phyloP scores from a whole-genome alignment of 768 basidiomycete genomes.

The Ephemerocybe angulata region DNA sequence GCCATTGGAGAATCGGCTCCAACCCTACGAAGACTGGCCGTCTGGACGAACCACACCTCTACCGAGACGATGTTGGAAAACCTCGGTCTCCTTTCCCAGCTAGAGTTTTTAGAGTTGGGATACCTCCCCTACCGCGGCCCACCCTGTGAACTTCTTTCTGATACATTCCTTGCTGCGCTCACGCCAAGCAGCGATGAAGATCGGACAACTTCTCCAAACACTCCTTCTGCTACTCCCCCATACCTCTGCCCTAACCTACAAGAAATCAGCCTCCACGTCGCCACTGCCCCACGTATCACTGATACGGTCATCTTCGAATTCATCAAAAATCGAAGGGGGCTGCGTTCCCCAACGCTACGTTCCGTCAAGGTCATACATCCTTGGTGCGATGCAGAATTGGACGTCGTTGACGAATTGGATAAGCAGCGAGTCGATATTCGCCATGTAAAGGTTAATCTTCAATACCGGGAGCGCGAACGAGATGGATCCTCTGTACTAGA shows the following conservation, averaged over 20 bases:
- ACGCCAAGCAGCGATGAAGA: not conserved
- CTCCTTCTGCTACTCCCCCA: not conserved
- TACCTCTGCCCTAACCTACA: not conserved
- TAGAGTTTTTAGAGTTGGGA: not conserved
- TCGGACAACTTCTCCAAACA: not conserved
- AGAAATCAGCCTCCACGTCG: not conserved
- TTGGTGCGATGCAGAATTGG: not conserved
- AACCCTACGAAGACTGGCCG: too few relatives aligned
- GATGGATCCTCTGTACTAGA: not conserved
- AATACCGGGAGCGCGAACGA: not conserved
- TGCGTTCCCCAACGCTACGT: not conserved
- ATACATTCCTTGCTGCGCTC: not conserved
- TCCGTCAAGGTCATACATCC: not conserved
- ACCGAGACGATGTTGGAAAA: not conserved
- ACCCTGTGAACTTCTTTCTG: not conserved
- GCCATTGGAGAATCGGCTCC: too few relatives aligned
- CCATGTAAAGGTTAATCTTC: not conserved
- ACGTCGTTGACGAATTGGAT: not conserved
- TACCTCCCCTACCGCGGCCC: not conserved
- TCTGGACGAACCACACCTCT: too few relatives aligned
- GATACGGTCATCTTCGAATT: not conserved
- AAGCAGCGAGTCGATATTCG: not conserved
- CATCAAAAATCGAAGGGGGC: not conserved
- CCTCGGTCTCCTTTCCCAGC: not conserved
- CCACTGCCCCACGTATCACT: not conserved